Evolutionary conservation across 1,284 basidiomycete species (phyloP), one percentile per base, ranked within the genome.

Genomic region (Ganoderma lucidum): DNA sequence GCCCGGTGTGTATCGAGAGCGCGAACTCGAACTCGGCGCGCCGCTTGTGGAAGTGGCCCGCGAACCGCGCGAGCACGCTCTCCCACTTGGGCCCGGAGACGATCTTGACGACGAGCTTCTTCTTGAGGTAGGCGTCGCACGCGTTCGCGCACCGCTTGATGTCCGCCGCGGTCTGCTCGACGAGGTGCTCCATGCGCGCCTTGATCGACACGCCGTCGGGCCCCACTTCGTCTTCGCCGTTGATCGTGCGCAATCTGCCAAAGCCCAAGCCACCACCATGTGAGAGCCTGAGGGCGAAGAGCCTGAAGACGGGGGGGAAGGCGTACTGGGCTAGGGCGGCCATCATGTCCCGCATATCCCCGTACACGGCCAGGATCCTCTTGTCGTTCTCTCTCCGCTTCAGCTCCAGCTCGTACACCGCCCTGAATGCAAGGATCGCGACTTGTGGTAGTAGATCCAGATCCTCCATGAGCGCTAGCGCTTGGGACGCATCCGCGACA

Each of bases 341-440:
- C 64, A 77, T 75, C 72, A 77, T 75, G 10, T 70, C 67, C 30
- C 66, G 63, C 71, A 73, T 73, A 39, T 70, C 67, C 23, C 48
- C 69, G 12, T 74, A 77, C 5, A 87, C 72, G 0, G 79, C 78
- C 0, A 81, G 61, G 3, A 86, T 79, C 62, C 83, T 84, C 65
- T 68, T 68, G 37, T 73, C 67, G 51, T 73, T 73, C 63, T 70
- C 69, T n/a, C 65, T 58, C 12, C 71, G 77, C 77, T 70, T 86
- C 80, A 67, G 83, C 63, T 85, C 82, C 23, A 86, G 77, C 23
- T 75, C 81, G 51, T 83, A 78, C 0, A 83, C 83, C 2, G 80
- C 76, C 69, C 82, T 81, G 76, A 86, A 86, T 0, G 84, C 83
- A 19, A 80, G 63, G 1, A 85, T 82, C 10, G 81, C 81, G 17